Conservation (phyloP, 1,139 yeast species). For the Lodderomyces elongisporus region DNA sequence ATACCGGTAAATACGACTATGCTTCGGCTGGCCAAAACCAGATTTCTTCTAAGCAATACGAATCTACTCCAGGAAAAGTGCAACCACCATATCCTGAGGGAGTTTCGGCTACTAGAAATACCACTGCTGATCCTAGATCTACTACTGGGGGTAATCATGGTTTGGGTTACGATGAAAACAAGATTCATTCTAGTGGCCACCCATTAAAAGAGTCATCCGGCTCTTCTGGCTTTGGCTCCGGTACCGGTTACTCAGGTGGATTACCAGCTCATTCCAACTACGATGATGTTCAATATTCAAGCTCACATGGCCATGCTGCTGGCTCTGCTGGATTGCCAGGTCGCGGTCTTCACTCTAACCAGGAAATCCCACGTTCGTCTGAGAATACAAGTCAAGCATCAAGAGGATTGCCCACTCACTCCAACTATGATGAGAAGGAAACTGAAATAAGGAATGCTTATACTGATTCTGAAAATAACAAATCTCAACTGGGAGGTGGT, state of each 20-base stretch:
- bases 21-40: background rate
- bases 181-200: slow-evolving; percentile 2
- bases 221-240: background rate
- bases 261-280: background rate
- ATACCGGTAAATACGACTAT: slow-evolving; percentile 3
- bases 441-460: too few relatives aligned
- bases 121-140: background rate
- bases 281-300: background rate
- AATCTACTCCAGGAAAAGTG: too few relatives aligned
- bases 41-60: background rate
- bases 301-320: background rate
- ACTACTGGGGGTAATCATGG: background rate
- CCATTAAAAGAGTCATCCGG: background rate
- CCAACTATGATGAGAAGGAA: slow-evolving; percentile 2
- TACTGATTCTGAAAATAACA: too few relatives aligned
- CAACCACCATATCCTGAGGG: slow-evolving; percentile 8
- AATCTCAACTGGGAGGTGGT: background rate
- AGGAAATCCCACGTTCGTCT: background rate
- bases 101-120: slow-evolving; percentile 3
- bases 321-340: slow-evolving; percentile 1
- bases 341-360: background rate
- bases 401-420: slow-evolving; percentile 4
- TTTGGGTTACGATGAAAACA: background rate
- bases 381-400: slow-evolving; percentile 1
- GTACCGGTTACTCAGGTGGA: background rate